phyloP scores from a whole-genome alignment of 1,139 yeast genomes.

The Casaregolazyma suthepensis region DNA sequence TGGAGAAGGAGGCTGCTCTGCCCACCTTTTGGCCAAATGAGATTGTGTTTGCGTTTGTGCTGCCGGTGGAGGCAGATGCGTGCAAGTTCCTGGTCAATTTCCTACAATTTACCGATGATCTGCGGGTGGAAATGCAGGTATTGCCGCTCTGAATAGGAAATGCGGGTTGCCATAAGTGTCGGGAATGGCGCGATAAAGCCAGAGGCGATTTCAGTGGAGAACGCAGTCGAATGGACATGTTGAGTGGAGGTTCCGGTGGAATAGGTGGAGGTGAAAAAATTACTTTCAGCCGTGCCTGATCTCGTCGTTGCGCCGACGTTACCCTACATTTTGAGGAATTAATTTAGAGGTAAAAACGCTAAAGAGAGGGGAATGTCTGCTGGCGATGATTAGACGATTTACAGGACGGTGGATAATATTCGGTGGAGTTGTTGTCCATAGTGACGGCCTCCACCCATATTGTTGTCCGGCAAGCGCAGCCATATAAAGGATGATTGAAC shows the following conservation, averaged over 20 bases:
- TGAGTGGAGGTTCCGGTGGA: neutral
- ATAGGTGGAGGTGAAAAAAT: neutral
- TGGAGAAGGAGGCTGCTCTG: conserved; percentile 39
- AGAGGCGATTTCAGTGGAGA: neutral
- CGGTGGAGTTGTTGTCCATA: too few species aligned
- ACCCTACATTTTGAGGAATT: too few species aligned
- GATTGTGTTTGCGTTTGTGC: conserved; percentile 6
- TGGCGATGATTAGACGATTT: too few species aligned
- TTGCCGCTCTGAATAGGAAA: neutral
- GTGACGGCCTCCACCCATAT: too few species aligned
- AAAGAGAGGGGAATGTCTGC: too few species aligned
- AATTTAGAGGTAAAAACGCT: too few species aligned
- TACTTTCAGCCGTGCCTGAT: too few species aligned
- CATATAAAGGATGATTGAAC: too few species aligned
- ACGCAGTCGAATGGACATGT: neutral
- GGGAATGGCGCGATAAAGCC: neutral
- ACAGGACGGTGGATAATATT: too few species aligned
- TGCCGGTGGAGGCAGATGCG: neutral
- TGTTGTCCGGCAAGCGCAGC: too few species aligned
- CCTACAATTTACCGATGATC: neutral
- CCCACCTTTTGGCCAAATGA: conserved; percentile 15
- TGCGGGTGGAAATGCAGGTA: neutral
- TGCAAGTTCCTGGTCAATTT: neutral
- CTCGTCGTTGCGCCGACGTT: too few species aligned
- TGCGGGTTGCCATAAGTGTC: neutral